phyloP scores from a whole-genome alignment of 2,329 filamentous ascomycete species.

The Botrytis byssoidea region DNA sequence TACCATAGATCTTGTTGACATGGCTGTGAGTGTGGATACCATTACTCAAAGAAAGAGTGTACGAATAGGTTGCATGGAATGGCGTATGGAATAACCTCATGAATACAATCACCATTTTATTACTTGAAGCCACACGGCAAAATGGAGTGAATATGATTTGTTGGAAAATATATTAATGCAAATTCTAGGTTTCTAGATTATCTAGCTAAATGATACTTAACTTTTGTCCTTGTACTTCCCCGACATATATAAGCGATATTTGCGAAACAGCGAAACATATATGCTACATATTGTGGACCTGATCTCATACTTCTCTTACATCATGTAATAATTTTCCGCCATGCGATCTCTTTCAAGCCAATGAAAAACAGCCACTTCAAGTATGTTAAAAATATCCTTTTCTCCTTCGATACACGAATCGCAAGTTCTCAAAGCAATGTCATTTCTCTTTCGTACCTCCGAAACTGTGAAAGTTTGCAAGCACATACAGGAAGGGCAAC shows the following conservation, averaged over 20 bases:
- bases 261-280: not conserved
- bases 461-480: not conserved
- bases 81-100: not conserved
- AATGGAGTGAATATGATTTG: not conserved
- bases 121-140: not conserved
- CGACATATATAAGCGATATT: not conserved
- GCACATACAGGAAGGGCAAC: not conserved
- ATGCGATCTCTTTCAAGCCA: not conserved
- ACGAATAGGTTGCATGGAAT: conserved; percentile 18
- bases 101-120: conserved; percentile 7
- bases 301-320: not conserved
- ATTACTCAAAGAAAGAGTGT: not conserved
- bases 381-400: not conserved
- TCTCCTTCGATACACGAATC: not conserved
- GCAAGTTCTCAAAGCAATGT: not conserved
- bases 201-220: not conserved
- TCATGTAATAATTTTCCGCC: not conserved
- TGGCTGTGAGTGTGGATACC: not conserved
- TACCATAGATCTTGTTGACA: not conserved
- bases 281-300: not conserved
- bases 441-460: not conserved
- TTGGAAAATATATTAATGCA: not conserved
- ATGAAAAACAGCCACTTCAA: not conserved
- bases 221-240: not conserved
- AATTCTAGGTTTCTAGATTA: not conserved